These are phyloP conservation scores for Pigoraptor vietnamica DNA, from an alignment of 78 protist genomes.

Conservation along the genomic window DNA sequence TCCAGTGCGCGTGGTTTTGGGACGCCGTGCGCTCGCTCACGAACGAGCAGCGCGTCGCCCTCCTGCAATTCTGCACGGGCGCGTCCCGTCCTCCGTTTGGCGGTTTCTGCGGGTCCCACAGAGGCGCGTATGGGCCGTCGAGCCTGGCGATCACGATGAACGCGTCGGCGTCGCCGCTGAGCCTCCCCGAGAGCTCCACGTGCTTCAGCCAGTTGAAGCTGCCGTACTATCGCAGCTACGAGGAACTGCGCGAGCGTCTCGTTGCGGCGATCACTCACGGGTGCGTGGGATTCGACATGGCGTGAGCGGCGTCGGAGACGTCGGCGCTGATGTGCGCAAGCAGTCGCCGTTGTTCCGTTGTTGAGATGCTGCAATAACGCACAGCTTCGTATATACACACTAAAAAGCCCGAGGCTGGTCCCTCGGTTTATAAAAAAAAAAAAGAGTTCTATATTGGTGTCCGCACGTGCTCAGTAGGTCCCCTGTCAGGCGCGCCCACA, in stretches of 20 bases:
- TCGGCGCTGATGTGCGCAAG: background rate
- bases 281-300: background rate
- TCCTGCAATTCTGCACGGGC: slow-evolving; percentile 75
- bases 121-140: slow-evolving; percentile 23
- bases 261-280: background rate
- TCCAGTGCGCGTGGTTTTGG: slow-evolving; percentile 1
- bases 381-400: background rate
- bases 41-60: background rate
- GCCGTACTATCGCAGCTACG: slow-evolving; percentile 16
- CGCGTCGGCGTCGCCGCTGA: background rate
- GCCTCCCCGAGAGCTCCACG: background rate
- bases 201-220: slow-evolving; percentile 47
- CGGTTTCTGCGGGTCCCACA: slow-evolving; percentile 51
- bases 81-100: slow-evolving; percentile 56
- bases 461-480: too few relatives aligned
- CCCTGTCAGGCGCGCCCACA: too few relatives aligned
- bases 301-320: background rate
- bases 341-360: too few relatives aligned
- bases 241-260: background rate
- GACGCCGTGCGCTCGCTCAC: background rate
- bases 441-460: too few relatives aligned
- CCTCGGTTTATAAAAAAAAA: too few relatives aligned
- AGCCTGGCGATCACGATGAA: slow-evolving; percentile 9
- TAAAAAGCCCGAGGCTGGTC: too few relatives aligned
- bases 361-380: background rate